These are phyloP conservation scores for Penicillium egyptiacum DNA, from an alignment of 495 filamentous ascomycete species.

Conservation along the genomic window DNA sequence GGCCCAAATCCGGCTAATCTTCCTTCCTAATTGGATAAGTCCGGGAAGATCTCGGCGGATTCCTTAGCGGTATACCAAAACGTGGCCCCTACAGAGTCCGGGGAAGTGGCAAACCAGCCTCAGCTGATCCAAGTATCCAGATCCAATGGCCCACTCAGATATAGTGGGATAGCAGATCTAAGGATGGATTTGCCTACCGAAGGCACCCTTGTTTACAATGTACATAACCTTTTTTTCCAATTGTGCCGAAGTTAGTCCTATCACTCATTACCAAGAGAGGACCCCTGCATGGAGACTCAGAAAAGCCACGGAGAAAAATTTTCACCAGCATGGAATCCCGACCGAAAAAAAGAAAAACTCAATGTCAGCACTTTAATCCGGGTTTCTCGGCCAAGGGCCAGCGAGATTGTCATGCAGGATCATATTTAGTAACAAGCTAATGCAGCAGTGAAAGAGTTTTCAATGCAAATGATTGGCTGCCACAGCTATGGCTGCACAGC, in stretches of 20 bases:
- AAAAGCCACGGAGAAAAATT: background rate
- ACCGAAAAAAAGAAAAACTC: conserved; percentile 1
- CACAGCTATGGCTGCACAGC: conserved; percentile 3
- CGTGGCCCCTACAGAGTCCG: conserved; percentile 8
- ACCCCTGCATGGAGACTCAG: background rate
- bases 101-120: conserved; percentile 14
- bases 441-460: conserved; percentile 11
- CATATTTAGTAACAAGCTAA: conserved; percentile 12
- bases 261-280: conserved; percentile 1
- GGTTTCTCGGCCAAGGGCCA: background rate
- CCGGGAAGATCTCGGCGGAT: background rate
- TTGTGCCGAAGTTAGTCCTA: background rate
- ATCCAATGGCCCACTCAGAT: conserved; percentile 9
- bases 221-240: conserved; percentile 1
- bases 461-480: conserved; percentile 8
- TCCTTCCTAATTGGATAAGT: background rate
- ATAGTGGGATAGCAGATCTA: background rate
- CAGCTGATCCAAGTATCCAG: conserved; percentile 12
- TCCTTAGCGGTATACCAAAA: conserved; percentile 3
- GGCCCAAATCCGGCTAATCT: conserved; percentile 6
- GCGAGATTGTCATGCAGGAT: conserved; percentile 2
- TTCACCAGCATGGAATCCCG: conserved; percentile 10
- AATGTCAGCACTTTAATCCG: conserved; percentile 11
- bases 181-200: background rate
- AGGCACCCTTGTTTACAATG: background rate